Percentiles rank a stretch among this genome's conserved stretches.
phyloP scores from a whole-genome alignment of 495 filamentous ascomycete genomes.

The Acidiella bohemica region DNA sequence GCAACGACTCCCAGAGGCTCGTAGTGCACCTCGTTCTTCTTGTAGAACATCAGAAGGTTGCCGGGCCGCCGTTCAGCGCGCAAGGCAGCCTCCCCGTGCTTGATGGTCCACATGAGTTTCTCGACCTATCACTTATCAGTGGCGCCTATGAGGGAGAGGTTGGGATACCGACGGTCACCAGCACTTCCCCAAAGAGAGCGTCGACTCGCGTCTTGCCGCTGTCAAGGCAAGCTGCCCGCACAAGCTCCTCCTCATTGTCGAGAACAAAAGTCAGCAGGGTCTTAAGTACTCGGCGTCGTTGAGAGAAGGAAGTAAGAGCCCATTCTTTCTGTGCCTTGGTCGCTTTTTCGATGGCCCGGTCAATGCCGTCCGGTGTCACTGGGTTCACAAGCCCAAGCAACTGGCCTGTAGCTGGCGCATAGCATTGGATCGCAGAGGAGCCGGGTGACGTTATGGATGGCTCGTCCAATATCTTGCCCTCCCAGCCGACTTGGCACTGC shows the following conservation, averaged over 20 bases:
- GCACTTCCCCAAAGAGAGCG: conserved; percentile 81
- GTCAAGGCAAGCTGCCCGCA: conserved; percentile 75
- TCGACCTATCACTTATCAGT: no score
- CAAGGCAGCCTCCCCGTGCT: conserved; percentile 77
- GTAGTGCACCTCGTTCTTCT: conserved; percentile 79
- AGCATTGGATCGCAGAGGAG: conserved; percentile 62
- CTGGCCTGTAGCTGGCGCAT: conserved; percentile 77
- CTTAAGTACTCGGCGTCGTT: conserved; percentile 66
- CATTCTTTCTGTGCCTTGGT: conserved; percentile 65
- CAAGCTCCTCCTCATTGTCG: conserved; percentile 81
- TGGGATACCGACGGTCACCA: no score
- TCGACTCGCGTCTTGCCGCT: conserved; percentile 96
- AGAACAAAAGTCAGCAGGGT: conserved; percentile 66
- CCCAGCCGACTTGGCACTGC: conserved; percentile 40
- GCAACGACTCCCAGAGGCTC: conserved; percentile 89
- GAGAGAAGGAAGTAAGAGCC: conserved; percentile 62
- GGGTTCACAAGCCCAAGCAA: conserved; percentile 72
- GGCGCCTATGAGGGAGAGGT: no score
- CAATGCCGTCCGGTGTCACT: conserved; percentile 62
- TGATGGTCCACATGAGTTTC: conserved; percentile 88
- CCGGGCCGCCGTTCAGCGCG: conserved; percentile 55
- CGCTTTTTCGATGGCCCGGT: conserved; percentile 62
- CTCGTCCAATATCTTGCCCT: conserved; percentile 50
- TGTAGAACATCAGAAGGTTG: conserved; percentile 90
- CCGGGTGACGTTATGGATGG: conserved; percentile 36